Conservation (phyloP, 2,329 filamentous ascomycete genomes). For the Calonectria pseudoturangicola region DNA sequence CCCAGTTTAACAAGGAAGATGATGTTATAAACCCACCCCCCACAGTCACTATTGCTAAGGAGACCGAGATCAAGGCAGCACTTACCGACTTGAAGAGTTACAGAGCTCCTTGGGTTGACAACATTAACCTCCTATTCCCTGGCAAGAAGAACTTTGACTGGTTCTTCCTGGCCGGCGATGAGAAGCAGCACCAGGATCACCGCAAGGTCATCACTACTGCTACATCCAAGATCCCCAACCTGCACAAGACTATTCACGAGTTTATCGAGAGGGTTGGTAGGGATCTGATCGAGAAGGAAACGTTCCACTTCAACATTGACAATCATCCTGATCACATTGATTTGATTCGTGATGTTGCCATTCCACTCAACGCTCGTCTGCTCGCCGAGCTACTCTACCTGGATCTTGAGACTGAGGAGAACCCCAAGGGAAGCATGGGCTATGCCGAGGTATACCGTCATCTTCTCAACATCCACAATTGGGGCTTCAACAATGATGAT, state of each 20-base stretch:
- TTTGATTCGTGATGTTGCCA: constrained; percentile 72
- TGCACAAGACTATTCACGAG: constrained; percentile 56
- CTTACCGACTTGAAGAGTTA: constrained; percentile 57
- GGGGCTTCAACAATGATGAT: constrained; percentile 68
- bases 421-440: constrained; percentile 67
- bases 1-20: constrained; percentile 56
- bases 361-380: constrained; percentile 74
- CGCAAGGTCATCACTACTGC: constrained; percentile 57
- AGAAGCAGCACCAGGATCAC: constrained; percentile 47
- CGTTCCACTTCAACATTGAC: constrained; percentile 57
- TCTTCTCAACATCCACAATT: constrained; percentile 66
- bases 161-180: constrained; percentile 63
- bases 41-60: constrained; percentile 53
- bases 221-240: constrained; percentile 58
- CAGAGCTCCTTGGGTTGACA: constrained; percentile 57
- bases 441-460: constrained; percentile 64
- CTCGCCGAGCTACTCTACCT: constrained; percentile 75
- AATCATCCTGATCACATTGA: constrained; percentile 64
- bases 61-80: constrained; percentile 56
- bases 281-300: constrained; percentile 64
- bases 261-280: constrained; percentile 59
- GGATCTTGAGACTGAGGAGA: constrained; percentile 70
- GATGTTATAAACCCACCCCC: constrained; percentile 58
- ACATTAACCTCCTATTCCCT: constrained; percentile 57
- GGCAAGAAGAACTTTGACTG: constrained; percentile 62